Conservation (phyloP, 768 basidiomycete species). For the Pleurotus giganteus region DNA sequence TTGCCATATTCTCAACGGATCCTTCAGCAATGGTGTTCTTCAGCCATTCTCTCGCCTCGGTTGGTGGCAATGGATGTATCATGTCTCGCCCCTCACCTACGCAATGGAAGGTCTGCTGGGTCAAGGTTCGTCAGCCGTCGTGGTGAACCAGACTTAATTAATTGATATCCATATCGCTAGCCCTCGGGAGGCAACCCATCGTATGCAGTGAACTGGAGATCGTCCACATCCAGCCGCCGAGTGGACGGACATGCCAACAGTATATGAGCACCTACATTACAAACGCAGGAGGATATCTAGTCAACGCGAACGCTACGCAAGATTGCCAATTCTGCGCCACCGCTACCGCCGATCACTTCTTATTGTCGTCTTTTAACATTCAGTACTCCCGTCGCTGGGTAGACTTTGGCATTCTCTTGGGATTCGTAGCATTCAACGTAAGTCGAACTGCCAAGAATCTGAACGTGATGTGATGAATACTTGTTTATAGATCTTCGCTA, state of each 20-base stretch:
- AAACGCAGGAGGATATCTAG: slow-evolving; percentile 55
- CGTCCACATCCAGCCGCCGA: slow-evolving; percentile 57
- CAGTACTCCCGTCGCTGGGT: slow-evolving; percentile 52
- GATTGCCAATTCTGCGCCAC: slow-evolving; percentile 58
- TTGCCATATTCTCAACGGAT: slow-evolving; percentile 9
- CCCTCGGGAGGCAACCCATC: slow-evolving; percentile 46
- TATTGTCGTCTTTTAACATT: slow-evolving; percentile 57
- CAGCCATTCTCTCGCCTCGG: slow-evolving; percentile 61
- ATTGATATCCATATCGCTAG: slow-evolving; percentile 39
- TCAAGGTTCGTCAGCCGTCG: slow-evolving; percentile 45
- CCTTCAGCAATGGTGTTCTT: slow-evolving; percentile 57
- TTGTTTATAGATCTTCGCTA: neutral
- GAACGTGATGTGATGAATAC: neutral
- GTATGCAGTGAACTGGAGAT: slow-evolving; percentile 62
- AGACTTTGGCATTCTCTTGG: slow-evolving; percentile 49
- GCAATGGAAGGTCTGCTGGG: slow-evolving; percentile 49
- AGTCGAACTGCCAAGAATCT: slow-evolving; percentile 10
- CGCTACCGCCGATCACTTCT: slow-evolving; percentile 52
- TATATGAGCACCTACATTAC: slow-evolving; percentile 54
- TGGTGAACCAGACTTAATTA: too few species aligned
- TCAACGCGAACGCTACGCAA: slow-evolving; percentile 46
- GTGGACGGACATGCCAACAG: slow-evolving; percentile 51
- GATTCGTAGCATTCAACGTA: slow-evolving; percentile 47
- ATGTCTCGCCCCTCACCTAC: slow-evolving; percentile 49
- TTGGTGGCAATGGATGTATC: slow-evolving; percentile 77